Evolutionary conservation across 768 basidiomycete genomes (phyloP), one percentile per base, ranked within the genome.

Genomic region (Agaricus blazei): DNA sequence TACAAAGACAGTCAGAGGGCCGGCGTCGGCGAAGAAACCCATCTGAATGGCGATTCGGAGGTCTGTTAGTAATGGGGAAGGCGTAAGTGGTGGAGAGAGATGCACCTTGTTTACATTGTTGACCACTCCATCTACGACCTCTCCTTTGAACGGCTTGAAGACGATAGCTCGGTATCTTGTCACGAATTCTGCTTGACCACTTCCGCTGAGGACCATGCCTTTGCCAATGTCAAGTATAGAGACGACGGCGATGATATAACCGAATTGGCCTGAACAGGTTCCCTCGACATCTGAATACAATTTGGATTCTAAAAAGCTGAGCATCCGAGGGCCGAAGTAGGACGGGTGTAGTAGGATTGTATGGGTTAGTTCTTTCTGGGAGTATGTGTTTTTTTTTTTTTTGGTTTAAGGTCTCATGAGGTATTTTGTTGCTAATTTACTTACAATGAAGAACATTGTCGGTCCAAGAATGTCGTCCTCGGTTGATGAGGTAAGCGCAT

Each of bases 141-240:
- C 96, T 9, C 94, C 95, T 70, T 98, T 97, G 81, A 98, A 98
- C n/a, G 97, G 97, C 71, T 98, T 95, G 82, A 97, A 98, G n/a
- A 99, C 96, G 60, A 99, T 93, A 4, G 97, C 97, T 27, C 89
- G 85, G 72, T 98, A 99, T 52, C 88, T 79, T 23, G 93, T 93
- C 60, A 92, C 81, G 70, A 99, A 99, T 72, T 98, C 93, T 5
- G 97, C 97, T 71, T 96, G 93, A 1, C 94, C 96, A 34, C 87
- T 93, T 7, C 93, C 92, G 52, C 88, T 84, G 46, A 96, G 74
- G 12, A 98, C 89, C 81, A 93, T 90, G 9, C 94, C 95, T 70
- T 91, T 88, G 34, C 93, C 93, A 52, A 94, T 92, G 64, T 95
- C 91, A 48, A 90, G 76, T 62, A 96, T 92, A 19, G 88, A 90